These are phyloP conservation scores for Cichorium intybus DNA, from an alignment of 140 eudicot species.

Conservation along the genomic window DNA sequence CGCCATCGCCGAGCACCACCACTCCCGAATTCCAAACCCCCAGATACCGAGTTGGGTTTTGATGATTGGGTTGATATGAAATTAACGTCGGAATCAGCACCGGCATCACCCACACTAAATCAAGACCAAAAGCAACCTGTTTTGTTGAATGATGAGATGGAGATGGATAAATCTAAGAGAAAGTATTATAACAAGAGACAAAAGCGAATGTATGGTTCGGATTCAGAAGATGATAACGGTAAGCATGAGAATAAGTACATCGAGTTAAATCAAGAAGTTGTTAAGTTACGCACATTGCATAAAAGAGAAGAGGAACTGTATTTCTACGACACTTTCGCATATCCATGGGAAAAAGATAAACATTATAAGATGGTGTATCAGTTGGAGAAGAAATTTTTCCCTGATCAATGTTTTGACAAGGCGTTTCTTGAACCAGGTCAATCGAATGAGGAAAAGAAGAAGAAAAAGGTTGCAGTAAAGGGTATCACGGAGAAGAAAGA, in stretches of 20 bases:
- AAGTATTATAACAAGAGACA: conserved; percentile 81
- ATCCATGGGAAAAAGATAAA: conserved; percentile 97
- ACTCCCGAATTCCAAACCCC: conserved; percentile 40
- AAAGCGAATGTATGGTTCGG: conserved; percentile 85
- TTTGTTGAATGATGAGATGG: conserved; percentile 29
- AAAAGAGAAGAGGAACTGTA: conserved; percentile 88
- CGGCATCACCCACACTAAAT: neutral
- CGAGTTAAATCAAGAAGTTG: conserved; percentile 88
- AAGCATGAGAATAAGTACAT: conserved; percentile 35
- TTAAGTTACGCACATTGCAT: conserved; percentile 78
- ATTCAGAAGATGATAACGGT: conserved; percentile 62
- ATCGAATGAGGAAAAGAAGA: conserved; percentile 12
- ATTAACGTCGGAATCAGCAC: conserved; percentile 25
- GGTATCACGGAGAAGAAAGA: conserved; percentile 17
- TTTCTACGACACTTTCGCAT: conserved; percentile 79
- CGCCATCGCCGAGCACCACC: conserved; percentile 18
- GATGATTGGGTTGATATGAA: conserved; percentile 86
- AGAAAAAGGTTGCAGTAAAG: neutral
- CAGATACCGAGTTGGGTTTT: conserved; percentile 46
- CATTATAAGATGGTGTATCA: conserved; percentile 99
- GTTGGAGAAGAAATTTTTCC: conserved; percentile 95
- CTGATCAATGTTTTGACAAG: conserved; percentile 92
- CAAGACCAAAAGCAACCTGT: conserved; percentile 5
- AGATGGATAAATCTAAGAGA: conserved; percentile 68
- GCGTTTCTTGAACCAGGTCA: conserved; percentile 91